Percentiles rank a stretch among this genome's conserved stretches.
Evolutionary conservation across 495 filamentous ascomycete genomes (phyloP).

Genomic region (Neurospora sp.): DNA sequence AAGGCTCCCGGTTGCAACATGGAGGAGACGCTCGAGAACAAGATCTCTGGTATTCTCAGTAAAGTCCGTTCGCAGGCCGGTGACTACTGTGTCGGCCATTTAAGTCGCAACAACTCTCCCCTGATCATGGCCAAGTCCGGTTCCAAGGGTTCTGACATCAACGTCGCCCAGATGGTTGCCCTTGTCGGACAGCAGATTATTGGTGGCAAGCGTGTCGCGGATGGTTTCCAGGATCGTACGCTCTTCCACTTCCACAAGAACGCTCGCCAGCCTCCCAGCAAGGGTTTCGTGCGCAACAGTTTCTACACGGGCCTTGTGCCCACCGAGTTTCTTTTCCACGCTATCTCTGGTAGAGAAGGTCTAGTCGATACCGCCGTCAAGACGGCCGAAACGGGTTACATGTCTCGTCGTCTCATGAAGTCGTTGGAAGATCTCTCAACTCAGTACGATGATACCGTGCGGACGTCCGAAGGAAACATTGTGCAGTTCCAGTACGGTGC

Average conservation of each 20-base stretch:
- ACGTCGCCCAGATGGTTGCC: slow-evolving; percentile 98
- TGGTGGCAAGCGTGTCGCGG: slow-evolving; percentile 79
- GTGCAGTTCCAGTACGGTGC: slow-evolving; percentile 97
- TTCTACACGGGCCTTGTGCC: slow-evolving; percentile 91
- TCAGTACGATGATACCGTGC: slow-evolving; percentile 87
- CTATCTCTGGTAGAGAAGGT: slow-evolving; percentile 96
- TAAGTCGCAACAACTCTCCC: slow-evolving; percentile 87
- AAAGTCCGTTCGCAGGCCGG: slow-evolving; percentile 84
- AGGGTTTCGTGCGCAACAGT: slow-evolving; percentile 94
- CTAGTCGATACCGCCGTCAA: slow-evolving; percentile 99
- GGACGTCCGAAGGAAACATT: slow-evolving; percentile 72
- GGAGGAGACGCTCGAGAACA: slow-evolving; percentile 83
- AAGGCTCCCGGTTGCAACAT: slow-evolving; percentile 83
- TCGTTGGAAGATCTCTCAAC: slow-evolving; percentile 88
- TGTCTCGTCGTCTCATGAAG: slow-evolving; percentile 98
- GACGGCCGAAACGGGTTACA: slow-evolving; percentile 97
- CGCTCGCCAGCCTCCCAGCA: slow-evolving; percentile 78
- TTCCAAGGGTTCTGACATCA: slow-evolving; percentile 92
- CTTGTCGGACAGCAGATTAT: slow-evolving; percentile 98
- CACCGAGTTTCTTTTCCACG: slow-evolving; percentile 94
- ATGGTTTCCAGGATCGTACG: slow-evolving; percentile 93
- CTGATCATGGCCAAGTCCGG: slow-evolving; percentile 96
- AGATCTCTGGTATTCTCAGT: slow-evolving; percentile 82
- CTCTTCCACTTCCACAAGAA: slow-evolving; percentile 94
- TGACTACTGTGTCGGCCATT: slow-evolving; percentile 77